These are phyloP conservation scores for Urostyla sp. DNA, from an alignment of 73 alveolate genomes.

Conservation along the genomic window DNA sequence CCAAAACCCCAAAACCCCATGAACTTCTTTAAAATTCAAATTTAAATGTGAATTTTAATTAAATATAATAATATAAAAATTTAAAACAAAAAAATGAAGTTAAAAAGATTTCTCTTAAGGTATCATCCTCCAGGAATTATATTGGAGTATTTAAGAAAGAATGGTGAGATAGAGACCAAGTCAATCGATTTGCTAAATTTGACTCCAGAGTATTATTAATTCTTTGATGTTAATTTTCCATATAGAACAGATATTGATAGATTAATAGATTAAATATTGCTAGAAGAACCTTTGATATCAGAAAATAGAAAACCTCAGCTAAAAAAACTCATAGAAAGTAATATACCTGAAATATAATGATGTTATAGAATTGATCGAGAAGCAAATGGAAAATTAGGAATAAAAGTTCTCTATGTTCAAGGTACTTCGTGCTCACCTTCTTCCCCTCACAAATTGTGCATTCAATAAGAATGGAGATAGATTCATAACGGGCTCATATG, in stretches of 20 bases:
- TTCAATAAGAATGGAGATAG: conserved; percentile 97
- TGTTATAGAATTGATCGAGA: conserved; percentile 84
- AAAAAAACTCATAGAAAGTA: conserved; percentile 80
- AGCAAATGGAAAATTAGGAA: conserved; percentile 82
- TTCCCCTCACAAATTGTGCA: conserved; percentile 99
- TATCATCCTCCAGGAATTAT: conserved; percentile 98
- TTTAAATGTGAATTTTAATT: not conserved
- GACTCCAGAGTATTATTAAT: conserved; percentile 72
- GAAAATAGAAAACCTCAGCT: conserved; percentile 87
- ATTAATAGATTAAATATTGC: conserved; percentile 89
- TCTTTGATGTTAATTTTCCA: not conserved
- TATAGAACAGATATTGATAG: conserved; percentile 91
- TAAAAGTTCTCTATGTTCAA: conserved; percentile 92
- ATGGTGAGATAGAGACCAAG: conserved; percentile 93
- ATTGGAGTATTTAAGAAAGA: conserved; percentile 89
- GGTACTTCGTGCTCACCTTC: conserved; percentile 97
- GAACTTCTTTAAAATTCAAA: not conserved
- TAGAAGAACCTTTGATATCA: conserved; percentile 96
- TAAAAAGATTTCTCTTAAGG: conserved; percentile 95
- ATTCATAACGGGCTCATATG: conserved; percentile 99
- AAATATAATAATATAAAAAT: conserved; percentile 42
- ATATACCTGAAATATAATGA: conserved; percentile 3
- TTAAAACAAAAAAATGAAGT: conserved; percentile 82
- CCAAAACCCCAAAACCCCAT: conserved; percentile 39
- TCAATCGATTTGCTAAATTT: conserved; percentile 94